phyloP scores from a whole-genome alignment of 2,329 filamentous ascomycete genomes.

The Diaporthe aspalathi region DNA sequence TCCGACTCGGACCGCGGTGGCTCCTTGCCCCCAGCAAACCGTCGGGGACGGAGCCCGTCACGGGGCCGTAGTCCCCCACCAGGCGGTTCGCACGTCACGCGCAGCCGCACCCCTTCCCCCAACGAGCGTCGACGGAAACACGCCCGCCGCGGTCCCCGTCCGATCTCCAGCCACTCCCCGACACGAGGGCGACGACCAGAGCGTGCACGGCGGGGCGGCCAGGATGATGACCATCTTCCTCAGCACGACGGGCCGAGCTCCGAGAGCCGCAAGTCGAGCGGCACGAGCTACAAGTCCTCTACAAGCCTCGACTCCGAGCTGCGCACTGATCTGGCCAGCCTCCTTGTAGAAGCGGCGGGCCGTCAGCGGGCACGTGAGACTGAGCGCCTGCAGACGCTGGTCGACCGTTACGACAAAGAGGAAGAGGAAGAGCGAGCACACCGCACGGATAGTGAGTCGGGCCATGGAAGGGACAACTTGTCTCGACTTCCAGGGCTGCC shows the following conservation, averaged over 20 bases:
- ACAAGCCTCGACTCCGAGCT: slow-evolving; percentile 26
- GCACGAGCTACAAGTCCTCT: slow-evolving; percentile 23
- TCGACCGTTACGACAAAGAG: slow-evolving; percentile 16
- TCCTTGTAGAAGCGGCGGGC: not conserved
- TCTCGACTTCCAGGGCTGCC: slow-evolving; percentile 6
- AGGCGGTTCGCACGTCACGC: slow-evolving; percentile 8
- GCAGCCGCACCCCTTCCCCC: not conserved
- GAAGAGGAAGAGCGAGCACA: not conserved
- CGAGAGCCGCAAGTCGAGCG: not conserved
- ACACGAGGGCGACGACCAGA: not conserved
- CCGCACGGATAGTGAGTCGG: not conserved
- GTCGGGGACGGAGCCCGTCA: not conserved
- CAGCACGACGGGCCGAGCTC: not conserved
- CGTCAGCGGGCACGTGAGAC: slow-evolving; percentile 13
- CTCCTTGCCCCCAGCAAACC: not conserved
- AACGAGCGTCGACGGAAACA: not conserved
- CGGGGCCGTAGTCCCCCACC: slow-evolving; percentile 7
- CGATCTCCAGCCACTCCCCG: not conserved
- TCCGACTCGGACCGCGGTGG: slow-evolving; percentile 22
- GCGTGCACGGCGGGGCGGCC: not conserved
- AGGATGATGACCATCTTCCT: not conserved
- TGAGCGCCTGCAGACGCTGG: slow-evolving; percentile 19
- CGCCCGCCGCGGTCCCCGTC: not conserved
- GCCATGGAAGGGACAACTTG: not conserved
- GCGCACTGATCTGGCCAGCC: slow-evolving; percentile 17